Conservation (phyloP, 768 basidiomycete genomes). For the Mycena venus region DNA sequence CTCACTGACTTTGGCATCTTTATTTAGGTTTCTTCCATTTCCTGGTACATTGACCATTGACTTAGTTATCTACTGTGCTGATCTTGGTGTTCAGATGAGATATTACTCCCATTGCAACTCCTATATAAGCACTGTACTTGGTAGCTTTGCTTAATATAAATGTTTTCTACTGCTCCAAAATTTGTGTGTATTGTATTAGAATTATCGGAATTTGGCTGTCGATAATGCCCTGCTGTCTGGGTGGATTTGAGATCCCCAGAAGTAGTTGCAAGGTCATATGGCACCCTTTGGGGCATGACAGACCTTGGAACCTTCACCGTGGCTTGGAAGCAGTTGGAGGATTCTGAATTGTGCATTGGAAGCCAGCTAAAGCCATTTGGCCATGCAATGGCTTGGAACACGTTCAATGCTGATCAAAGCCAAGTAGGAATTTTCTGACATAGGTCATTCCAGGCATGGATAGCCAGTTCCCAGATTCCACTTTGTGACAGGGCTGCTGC, state of each 20-base stretch:
- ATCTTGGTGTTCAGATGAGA: background rate
- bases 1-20: conserved; percentile 1
- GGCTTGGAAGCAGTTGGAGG: conserved; percentile 1
- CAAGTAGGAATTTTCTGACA: too few relatives aligned
- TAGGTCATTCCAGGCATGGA: too few relatives aligned
- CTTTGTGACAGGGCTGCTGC: too few relatives aligned
- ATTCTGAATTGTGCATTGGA: conserved; percentile 8
- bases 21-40: too few relatives aligned
- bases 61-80: too few relatives aligned
- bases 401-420: too few relatives aligned
- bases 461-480: too few relatives aligned
- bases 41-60: background rate
- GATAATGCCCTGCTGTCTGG: background rate
- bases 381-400: too few relatives aligned
- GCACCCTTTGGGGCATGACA: background rate
- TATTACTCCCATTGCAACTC: background rate
- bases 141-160: background rate
- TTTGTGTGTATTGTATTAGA: background rate
- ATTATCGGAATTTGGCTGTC: too few relatives aligned
- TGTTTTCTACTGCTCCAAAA: conserved; percentile 2
- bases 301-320: background rate
- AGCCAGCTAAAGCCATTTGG: background rate
- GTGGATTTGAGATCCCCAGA: background rate
- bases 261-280: background rate
- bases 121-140: background rate